phyloP scores from a whole-genome alignment of 768 basidiomycete species.

The Infundibulicybe gibba region DNA sequence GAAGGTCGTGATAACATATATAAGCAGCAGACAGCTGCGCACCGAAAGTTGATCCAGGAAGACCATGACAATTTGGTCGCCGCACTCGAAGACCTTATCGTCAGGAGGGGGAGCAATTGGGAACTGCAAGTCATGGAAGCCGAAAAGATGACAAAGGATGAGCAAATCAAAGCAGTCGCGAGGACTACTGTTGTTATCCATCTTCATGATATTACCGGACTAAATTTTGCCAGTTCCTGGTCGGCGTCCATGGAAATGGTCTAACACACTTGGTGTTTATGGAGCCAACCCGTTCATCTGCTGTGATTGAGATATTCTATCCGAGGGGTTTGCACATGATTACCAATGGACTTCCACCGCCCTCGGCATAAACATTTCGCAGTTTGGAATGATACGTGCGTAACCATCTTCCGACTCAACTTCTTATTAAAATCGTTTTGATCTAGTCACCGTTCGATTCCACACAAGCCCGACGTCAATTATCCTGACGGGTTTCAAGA shows the following conservation, averaged over 20 bases:
- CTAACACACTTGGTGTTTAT: conserved; percentile 85
- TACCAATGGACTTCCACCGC: conserved; percentile 81
- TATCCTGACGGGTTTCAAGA: conserved; percentile 89
- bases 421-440: not conserved
- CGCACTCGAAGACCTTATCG: conserved; percentile 48
- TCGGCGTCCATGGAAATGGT: conserved; percentile 80
- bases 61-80: conserved; percentile 55
- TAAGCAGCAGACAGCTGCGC: conserved; percentile 59
- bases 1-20: conserved; percentile 67
- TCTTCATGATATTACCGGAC: not conserved
- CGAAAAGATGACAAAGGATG: conserved; percentile 68
- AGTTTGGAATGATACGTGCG: conserved; percentile 76
- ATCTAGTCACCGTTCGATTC: conserved; percentile 32
- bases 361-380: conserved; percentile 73
- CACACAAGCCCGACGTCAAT: conserved; percentile 41
- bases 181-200: conserved; percentile 59
- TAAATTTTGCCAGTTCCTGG: conserved; percentile 43
- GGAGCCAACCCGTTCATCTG: conserved; percentile 69
- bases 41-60: conserved; percentile 48
- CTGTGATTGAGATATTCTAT: conserved; percentile 84
- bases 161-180: conserved; percentile 64
- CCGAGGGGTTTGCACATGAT: conserved; percentile 78
- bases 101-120: conserved; percentile 40
- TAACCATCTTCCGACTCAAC: conserved; percentile 10
- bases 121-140: conserved; percentile 59